Base-by-base conservation (phyloP, 2,329 filamentous ascomycete genomes). In the Fusarium nelsonii region DNA sequence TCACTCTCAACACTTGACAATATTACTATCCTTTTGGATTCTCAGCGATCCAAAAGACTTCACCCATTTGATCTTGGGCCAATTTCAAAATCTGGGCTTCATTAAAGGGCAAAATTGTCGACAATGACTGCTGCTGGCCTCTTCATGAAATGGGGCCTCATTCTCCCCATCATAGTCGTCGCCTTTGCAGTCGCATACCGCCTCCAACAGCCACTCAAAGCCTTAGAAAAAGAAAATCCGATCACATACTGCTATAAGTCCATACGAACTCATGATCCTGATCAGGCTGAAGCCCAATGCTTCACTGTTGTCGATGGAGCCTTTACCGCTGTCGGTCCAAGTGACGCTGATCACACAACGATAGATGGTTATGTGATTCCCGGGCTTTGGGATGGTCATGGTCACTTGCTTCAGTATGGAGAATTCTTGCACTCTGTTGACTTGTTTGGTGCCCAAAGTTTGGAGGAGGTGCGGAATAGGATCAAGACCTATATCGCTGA, bases 341-440 rank as follows among this genome's bases (percentile, higher is more conserved):
- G 51, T 30, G 63, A 55, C 36, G 33, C 34, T n/a, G 78, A 78
- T 4, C 65, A 81, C 14, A 37, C 45, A 12, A 56, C 46, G 8
- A 51, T 62, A 12, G 63, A 74, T 23, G 88, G 88, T 0, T 84
- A 87, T 69, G 89, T 86, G 3, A 85, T 91, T 28, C 90, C 90
- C 0, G 90, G 90, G 0, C 80, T 92, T 3, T 92, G 90, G 86
- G 90, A 92, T 68, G 90, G 89, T 0, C 90, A 92, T 75, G 90
- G 88, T 0, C 90, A 92, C 74, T 78, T 92, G 48, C 75, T 90
- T 18, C 84, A 86, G 70, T 91, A 90, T 74, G 90, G 88, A 51
- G 89, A 92, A 77, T 89, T 90, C 72, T 79, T 92, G 37, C 85
- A 90, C 71, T 90, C 88, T 6, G 89, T 90, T 0, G 84, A 89